These are phyloP conservation scores for Myxozyma sirexii DNA, from an alignment of 805 yeast genomes.

Conservation along the genomic window DNA sequence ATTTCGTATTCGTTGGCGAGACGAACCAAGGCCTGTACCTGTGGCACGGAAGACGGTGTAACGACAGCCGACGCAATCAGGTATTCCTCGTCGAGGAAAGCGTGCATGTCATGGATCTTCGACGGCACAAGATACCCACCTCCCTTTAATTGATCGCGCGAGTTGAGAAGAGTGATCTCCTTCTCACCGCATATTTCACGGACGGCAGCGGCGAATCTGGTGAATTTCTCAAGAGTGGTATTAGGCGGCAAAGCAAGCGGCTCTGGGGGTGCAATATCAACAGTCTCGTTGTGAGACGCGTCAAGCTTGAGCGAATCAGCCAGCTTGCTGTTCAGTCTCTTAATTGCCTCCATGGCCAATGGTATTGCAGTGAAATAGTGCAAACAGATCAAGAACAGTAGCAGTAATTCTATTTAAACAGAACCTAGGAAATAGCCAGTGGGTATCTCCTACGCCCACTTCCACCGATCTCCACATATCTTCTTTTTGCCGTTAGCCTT, in stretches of 20 bases:
- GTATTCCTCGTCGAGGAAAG: slow-evolving; percentile 2
- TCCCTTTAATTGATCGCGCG: slow-evolving; percentile 3
- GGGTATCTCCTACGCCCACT: no score
- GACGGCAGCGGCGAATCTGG: not conserved
- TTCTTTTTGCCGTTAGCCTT: no score
- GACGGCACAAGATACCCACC: slow-evolving; percentile 13
- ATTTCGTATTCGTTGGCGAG: slow-evolving; percentile 6
- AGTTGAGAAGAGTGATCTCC: not conserved
- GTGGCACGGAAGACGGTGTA: slow-evolving; percentile 2
- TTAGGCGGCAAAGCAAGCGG: slow-evolving; percentile 9
- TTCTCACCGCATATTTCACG: not conserved
- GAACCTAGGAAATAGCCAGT: no score
- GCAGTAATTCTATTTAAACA: no score
- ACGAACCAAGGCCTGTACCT: slow-evolving; percentile 6
- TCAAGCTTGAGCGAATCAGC: slow-evolving; percentile 5
- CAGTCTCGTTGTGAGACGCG: not conserved
- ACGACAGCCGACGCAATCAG: slow-evolving; percentile 17
- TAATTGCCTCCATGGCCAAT: not conserved
- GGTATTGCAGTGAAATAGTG: not conserved
- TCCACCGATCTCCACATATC: no score
- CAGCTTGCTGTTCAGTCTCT: not conserved
- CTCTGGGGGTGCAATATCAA: not conserved
- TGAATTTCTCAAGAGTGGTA: not conserved
- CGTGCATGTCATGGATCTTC: slow-evolving; percentile 13
- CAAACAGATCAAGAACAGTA: not conserved